phyloP scores from a whole-genome alignment of 257 asterid genomes.

The Ocimum tenuiflorum region DNA sequence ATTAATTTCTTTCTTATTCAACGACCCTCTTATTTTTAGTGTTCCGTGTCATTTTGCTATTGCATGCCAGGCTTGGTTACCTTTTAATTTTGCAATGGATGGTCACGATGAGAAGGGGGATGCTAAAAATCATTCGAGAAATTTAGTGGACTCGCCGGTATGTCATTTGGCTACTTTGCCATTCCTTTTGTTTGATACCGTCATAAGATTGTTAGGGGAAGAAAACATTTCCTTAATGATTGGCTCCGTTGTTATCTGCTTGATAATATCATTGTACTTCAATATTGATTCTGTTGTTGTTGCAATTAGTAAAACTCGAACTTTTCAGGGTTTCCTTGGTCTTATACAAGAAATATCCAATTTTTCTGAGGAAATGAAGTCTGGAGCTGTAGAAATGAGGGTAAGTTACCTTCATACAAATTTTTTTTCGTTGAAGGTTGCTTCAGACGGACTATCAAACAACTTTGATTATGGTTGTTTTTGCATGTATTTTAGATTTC shows the following conservation, averaged over 20 bases:
- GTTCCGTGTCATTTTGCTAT: conserved; percentile 15
- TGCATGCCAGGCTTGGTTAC: conserved; percentile 70
- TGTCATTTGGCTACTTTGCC: conserved; percentile 21
- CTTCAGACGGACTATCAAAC: not conserved
- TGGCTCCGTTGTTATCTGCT: conserved; percentile 2
- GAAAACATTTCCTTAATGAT: conserved; percentile 3
- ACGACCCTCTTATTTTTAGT: conserved; percentile 4
- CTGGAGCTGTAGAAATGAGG: conserved; percentile 33
- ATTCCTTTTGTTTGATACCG: not conserved
- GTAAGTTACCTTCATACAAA: conserved; percentile 27
- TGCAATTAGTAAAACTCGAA: conserved; percentile 3
- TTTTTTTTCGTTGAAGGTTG: not conserved
- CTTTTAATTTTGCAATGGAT: conserved; percentile 53
- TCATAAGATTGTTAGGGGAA: not conserved
- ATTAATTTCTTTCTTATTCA: conserved; percentile 20
- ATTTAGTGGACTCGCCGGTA: conserved; percentile 53
- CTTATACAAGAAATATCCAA: conserved; percentile 55
- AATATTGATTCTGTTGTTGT: conserved; percentile 7
- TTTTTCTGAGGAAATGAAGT: conserved; percentile 22
- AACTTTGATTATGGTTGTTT: not conserved
- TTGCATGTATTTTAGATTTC: not conserved
- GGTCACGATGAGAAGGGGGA: conserved; percentile 34
- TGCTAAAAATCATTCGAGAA: conserved; percentile 27
- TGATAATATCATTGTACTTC: conserved; percentile 2
- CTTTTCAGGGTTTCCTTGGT: conserved; percentile 62